Evolutionary conservation across 352 stramenopile species (phyloP), one percentile per base, ranked within the genome.

Genomic region (Pythium grandisporangium): DNA sequence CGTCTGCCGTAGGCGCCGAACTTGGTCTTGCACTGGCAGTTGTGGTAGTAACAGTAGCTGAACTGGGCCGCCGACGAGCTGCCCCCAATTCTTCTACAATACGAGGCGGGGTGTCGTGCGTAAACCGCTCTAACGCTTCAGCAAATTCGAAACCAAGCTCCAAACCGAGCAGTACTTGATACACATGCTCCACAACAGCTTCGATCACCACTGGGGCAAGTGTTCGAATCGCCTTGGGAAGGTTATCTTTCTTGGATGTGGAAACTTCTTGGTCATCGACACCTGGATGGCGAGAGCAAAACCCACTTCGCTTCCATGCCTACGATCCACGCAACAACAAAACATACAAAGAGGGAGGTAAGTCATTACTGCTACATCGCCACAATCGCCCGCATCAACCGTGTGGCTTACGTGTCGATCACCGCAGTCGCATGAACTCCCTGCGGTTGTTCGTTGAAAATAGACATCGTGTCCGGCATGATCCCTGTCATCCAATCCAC

Each of bases 351-450:
- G n/a, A n/a, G n/a, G n/a, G n/a, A n/a, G n/a, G n/a, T n/a, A n/a
- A n/a, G n/a, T n/a, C n/a, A n/a, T n/a, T n/a, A n/a, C n/a, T n/a
- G n/a, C n/a, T n/a, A n/a, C n/a, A n/a, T n/a, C n/a, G n/a, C n/a
- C n/a, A n/a, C 3, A 54, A 48, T 16, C 22, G 23, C 32, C 40
- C 30, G 36, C 3, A 47, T 5, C 36, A 35, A 22, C 8, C 42
- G 44, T 49, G n/a, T 23, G 25, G 52, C 69, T 29, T 57, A 90
- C 81, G 52, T 93, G 76, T 13, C 73, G 34, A 43, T 93, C 78
- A 27, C 81, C 81, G 39, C 81, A 93, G 34, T 93, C 81, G 51
- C 81, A 93, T 0, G 78, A 93, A 23, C 81, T 91, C 11, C 81
- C 81, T 5, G 81, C 81, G 6, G 81, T 89, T 0, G 81, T 93